These are phyloP conservation scores for Cercospora sesami DNA, from an alignment of 2,329 filamentous ascomycete genomes.

Conservation along the genomic window DNA sequence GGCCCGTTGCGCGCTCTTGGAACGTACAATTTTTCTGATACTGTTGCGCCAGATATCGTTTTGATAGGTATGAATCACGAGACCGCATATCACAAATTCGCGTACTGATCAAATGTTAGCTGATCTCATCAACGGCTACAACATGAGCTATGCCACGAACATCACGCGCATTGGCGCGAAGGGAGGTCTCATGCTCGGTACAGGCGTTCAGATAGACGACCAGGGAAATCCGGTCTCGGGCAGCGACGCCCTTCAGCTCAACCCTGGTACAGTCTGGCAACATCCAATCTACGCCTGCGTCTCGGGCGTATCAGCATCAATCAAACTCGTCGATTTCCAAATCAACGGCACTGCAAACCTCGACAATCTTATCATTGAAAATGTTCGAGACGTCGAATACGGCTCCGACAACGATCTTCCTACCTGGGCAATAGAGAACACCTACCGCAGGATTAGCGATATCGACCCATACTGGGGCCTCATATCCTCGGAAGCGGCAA, in stretches of 20 bases:
- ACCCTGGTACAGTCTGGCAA: constrained; percentile 8
- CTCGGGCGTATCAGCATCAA: constrained; percentile 5
- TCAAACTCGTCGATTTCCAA: constrained; percentile 19
- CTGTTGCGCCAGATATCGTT: not conserved
- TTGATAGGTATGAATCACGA: not conserved
- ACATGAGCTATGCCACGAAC: not conserved
- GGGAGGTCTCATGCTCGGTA: constrained; percentile 13
- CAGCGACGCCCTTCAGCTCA: not conserved
- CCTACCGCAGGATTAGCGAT: not conserved
- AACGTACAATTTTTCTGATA: not conserved
- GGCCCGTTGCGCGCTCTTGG: not conserved
- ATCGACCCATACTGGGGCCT: constrained; percentile 15
- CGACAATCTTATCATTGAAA: constrained; percentile 17
- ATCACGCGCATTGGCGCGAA: not conserved
- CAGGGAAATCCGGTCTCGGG: constrained; percentile 1
- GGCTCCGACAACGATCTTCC: not conserved
- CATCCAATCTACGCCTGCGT: constrained; percentile 17
- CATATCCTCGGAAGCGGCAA: not conserved
- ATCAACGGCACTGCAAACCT: constrained; percentile 21
- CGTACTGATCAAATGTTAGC: not conserved
- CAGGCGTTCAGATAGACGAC: constrained; percentile 1
- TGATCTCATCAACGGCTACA: constrained; percentile 4
- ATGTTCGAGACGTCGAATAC: constrained; percentile 3
- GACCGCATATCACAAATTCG: not conserved
- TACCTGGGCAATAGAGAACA: constrained; percentile 14